Conservation (phyloP, 192 early-diverging fungal genomes). For the Rhizoclosmatium globosum region DNA sequence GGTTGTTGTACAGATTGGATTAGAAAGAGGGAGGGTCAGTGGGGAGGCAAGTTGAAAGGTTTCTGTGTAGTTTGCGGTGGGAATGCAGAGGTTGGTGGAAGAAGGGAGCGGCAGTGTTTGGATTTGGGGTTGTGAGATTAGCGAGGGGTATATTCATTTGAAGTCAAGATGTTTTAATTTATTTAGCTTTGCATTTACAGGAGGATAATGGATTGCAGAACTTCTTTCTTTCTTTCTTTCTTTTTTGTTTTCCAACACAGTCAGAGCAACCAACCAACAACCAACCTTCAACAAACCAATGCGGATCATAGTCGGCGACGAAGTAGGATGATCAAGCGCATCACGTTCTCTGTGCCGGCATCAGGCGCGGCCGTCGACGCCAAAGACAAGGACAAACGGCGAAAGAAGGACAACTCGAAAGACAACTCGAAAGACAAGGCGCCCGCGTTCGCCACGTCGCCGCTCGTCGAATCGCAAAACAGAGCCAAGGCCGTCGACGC, state of each 20-base stretch:
- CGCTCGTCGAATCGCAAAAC: not conserved
- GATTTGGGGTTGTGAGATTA: too few species aligned
- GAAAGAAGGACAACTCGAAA: not conserved
- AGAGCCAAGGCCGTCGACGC: not conserved
- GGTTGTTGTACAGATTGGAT: slow-evolving; percentile 10
- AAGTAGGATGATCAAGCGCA: slow-evolving; percentile 14
- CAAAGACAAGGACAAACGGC: not conserved
- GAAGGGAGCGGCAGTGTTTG: too few species aligned
- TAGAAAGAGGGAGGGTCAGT: not conserved
- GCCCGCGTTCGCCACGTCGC: not conserved
- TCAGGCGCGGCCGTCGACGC: not conserved
- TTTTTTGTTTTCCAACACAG: not conserved
- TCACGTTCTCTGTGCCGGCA: not conserved
- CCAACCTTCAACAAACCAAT: not conserved
- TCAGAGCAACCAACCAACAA: too few species aligned
- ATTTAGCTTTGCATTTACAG: not conserved
- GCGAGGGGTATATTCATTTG: too few species aligned
- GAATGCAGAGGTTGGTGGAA: not conserved
- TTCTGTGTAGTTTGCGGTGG: slow-evolving; percentile 25
- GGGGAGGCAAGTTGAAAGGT: slow-evolving; percentile 28
- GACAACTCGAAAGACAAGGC: not conserved
- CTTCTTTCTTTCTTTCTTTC: slow-evolving; percentile 1
- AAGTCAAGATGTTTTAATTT: not conserved
- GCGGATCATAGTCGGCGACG: slow-evolving; percentile 18
- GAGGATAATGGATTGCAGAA: not conserved